A percentile compares a stretch with the other conserved stretches of the same genome.
These are phyloP conservation scores for Allomyces javanicus DNA, from an alignment of 192 early-diverging fungal genomes.

Conservation along the genomic window DNA sequence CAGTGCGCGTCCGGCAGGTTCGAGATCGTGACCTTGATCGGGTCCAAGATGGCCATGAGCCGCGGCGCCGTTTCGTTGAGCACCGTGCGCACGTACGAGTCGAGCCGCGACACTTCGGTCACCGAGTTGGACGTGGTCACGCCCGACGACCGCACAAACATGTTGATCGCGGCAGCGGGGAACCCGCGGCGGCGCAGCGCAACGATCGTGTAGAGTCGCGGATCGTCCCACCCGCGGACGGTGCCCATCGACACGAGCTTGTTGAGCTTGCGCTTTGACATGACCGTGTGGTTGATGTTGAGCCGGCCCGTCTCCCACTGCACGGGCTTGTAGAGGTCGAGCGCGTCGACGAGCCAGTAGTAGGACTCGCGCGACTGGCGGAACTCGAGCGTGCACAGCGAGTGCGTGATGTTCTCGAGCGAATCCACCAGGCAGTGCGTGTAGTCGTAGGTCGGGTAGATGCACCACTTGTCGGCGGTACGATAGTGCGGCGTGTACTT, in stretches of 20 bases:
- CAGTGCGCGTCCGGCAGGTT: slow-evolving; percentile 70
- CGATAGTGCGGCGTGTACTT: slow-evolving; percentile 78
- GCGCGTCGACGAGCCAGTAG: slow-evolving; percentile 97
- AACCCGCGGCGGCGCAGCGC: slow-evolving; percentile 91
- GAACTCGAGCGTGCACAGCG: slow-evolving; percentile 96
- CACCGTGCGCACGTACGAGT: slow-evolving; percentile 86
- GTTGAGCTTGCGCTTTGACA: slow-evolving; percentile 95
- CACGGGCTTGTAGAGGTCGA: slow-evolving; percentile 98
- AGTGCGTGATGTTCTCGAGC: slow-evolving; percentile 99
- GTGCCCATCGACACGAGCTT: slow-evolving; percentile 61
- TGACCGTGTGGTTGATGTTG: slow-evolving; percentile 78
- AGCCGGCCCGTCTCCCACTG: slow-evolving; percentile 99
- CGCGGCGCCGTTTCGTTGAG: slow-evolving; percentile 83
- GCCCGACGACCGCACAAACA: slow-evolving; percentile 86
- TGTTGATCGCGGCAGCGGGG: slow-evolving; percentile 92
- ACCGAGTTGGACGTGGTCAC: slow-evolving; percentile 64
- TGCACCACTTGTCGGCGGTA: slow-evolving; percentile 84
- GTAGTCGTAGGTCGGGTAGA: slow-evolving; percentile 99
- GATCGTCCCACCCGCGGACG: slow-evolving; percentile 89
- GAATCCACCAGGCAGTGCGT: slow-evolving; percentile 98
- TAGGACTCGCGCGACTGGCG: slow-evolving; percentile 80
- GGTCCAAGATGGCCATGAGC: slow-evolving; percentile 75
- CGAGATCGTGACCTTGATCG: slow-evolving; percentile 69
- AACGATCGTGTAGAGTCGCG: slow-evolving; percentile 85
- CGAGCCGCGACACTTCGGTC: slow-evolving; percentile 72